Conservation (phyloP, 495 filamentous ascomycete species). For the Trichoderma parareesei region DNA sequence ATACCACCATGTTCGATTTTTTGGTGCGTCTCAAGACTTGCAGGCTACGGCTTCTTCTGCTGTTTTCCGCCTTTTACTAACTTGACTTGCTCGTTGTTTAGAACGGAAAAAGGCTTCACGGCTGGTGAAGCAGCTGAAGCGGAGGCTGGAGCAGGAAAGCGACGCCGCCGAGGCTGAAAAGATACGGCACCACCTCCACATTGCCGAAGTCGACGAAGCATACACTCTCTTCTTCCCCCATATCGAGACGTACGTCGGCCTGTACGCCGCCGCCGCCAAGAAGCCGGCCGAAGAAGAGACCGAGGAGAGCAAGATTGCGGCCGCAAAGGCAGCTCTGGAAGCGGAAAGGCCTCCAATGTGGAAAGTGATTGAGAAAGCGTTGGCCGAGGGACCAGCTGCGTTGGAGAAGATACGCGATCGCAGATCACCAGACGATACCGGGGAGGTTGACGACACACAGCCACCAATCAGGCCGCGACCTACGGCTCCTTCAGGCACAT, state of each 20-base stretch:
- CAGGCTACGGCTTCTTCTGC: neutral
- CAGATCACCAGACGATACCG: slow-evolving; percentile 13
- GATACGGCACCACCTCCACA: slow-evolving; percentile 52
- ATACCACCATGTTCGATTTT: slow-evolving; percentile 94
- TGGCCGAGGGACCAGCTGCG: slow-evolving; percentile 50
- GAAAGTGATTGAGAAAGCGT: slow-evolving; percentile 58
- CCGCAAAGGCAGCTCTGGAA: slow-evolving; percentile 26
- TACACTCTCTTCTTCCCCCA: slow-evolving; percentile 82
- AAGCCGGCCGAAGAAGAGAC: slow-evolving; percentile 33
- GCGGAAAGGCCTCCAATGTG: slow-evolving; percentile 53
- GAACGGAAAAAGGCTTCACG: slow-evolving; percentile 80
- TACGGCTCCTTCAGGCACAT: neutral
- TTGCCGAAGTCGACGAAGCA: slow-evolving; percentile 70
- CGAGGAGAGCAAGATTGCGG: slow-evolving; percentile 25
- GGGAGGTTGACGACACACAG: neutral
- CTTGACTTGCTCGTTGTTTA: slow-evolving; percentile 22
- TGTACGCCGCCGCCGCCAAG: slow-evolving; percentile 43
- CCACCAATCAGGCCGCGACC: slow-evolving; percentile 4
- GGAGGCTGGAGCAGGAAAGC: slow-evolving; percentile 39
- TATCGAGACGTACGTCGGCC: slow-evolving; percentile 65
- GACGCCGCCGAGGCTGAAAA: slow-evolving; percentile 41
- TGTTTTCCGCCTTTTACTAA: neutral
- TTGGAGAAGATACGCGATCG: slow-evolving; percentile 46
- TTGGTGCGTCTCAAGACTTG: slow-evolving; percentile 45
- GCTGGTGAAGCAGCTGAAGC: slow-evolving; percentile 54